A percentile compares a stretch with the other conserved stretches of the same genome.
phyloP scores from a whole-genome alignment of 768 basidiomycete genomes.

The Dioszegia aurantiaca region DNA sequence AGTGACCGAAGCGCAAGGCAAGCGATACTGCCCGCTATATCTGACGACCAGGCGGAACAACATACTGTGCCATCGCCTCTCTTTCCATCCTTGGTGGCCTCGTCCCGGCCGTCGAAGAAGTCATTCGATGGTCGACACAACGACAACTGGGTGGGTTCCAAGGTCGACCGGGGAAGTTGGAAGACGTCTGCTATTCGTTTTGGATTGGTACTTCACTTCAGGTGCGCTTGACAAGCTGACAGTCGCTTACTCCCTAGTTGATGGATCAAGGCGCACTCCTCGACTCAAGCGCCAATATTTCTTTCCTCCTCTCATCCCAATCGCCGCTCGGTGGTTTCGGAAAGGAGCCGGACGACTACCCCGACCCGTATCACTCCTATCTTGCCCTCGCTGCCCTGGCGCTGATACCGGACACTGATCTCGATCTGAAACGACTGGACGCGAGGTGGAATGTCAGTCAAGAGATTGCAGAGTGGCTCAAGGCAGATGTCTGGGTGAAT shows the following conservation, averaged over 20 bases:
- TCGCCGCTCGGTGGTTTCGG: conserved; percentile 85
- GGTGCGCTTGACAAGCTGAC: conserved; percentile 55
- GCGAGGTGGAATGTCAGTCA: conserved; percentile 68
- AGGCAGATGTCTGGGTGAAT: conserved; percentile 58
- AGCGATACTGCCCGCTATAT: conserved; percentile 25
- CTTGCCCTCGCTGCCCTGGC: conserved; percentile 77
- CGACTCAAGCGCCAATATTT: conserved; percentile 59
- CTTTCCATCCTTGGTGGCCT: conserved; percentile 57
- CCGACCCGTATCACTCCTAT: conserved; percentile 98
- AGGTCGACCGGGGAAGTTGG: conserved; percentile 80
- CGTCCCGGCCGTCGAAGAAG: conserved; percentile 55
- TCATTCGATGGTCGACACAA: conserved; percentile 72
- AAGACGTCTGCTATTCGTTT: conserved; percentile 94
- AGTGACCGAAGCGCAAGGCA: conserved; percentile 77
- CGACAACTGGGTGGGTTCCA: conserved; percentile 83
- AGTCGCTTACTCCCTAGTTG: conserved; percentile 58
- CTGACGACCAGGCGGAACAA: conserved; percentile 70
- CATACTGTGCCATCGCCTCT: conserved; percentile 83
- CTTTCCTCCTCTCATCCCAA: conserved; percentile 73
- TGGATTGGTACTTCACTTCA: conserved; percentile 82
- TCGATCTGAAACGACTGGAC: conserved; percentile 60
- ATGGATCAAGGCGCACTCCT: conserved; percentile 64
- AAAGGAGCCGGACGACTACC: conserved; percentile 73
- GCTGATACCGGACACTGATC: conserved; percentile 53
- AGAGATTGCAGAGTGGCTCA: conserved; percentile 68